phyloP scores from a whole-genome alignment of 345 rosid species.

The Syzygium jambos region DNA sequence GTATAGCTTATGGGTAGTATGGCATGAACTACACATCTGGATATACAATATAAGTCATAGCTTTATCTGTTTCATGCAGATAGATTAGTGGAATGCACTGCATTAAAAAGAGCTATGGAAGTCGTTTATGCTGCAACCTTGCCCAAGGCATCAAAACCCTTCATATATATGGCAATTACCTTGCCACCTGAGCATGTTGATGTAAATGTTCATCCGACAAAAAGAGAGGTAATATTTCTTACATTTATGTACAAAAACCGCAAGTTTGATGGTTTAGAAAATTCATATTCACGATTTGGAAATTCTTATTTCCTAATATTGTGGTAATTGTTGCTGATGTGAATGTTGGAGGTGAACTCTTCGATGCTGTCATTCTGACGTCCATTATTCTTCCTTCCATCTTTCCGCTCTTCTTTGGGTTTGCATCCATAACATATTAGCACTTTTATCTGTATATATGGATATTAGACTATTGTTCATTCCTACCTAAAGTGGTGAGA shows the following conservation, averaged over 20 bases:
- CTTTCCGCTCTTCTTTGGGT: background rate
- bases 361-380: background rate
- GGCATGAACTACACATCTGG: background rate
- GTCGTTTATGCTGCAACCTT: conserved; percentile 89
- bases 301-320: background rate
- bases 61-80: conserved; percentile 32
- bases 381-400: background rate
- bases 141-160: conserved; percentile 93
- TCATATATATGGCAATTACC: conserved; percentile 76
- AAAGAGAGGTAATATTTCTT: conserved; percentile 59
- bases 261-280: background rate
- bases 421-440: background rate
- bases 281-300: background rate
- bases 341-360: background rate
- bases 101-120: conserved; percentile 88
- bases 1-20: background rate
- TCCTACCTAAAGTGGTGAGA: background rate
- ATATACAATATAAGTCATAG: background rate
- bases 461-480: background rate
- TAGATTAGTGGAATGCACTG: conserved; percentile 89
- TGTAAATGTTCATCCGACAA: conserved; percentile 94
- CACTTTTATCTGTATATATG: background rate
- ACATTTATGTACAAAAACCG: background rate
- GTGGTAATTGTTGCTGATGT: background rate
- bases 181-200: conserved; percentile 93